Evolutionary conservation across 345 rosid genomes (phyloP).

Genomic region (Crucihimalaya himalaica): DNA sequence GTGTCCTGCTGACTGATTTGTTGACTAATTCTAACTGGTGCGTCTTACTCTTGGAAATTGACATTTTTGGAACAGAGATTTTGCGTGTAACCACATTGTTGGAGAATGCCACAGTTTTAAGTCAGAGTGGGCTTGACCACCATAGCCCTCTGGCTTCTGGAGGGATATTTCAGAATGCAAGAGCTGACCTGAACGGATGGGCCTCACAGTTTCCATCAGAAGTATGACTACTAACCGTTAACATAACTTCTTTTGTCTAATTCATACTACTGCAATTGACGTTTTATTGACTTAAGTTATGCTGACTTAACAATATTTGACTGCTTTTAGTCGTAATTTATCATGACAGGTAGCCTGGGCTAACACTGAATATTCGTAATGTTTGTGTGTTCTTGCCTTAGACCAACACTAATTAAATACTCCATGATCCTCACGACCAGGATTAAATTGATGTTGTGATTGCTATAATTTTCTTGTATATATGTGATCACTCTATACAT

Average conservation of each 20-base stretch:
- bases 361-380: constrained; percentile 38
- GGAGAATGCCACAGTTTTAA: constrained; percentile 99
- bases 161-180: constrained; percentile 92
- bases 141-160: constrained; percentile 90
- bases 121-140: constrained; percentile 97
- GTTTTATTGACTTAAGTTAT: constrained; percentile 52
- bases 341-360: constrained; percentile 52
- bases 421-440: background rate
- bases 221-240: constrained; percentile 98
- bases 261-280: constrained; percentile 51
- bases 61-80: constrained; percentile 98
- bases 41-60: constrained; percentile 95
- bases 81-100: constrained; percentile 97
- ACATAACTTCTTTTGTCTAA: constrained; percentile 85
- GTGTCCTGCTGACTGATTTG: constrained; percentile 65
- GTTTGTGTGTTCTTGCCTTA: constrained; percentile 15
- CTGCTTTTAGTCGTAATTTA: constrained; percentile 40
- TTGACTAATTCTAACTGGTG: constrained; percentile 85
- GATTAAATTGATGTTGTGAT: background rate
- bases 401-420: constrained; percentile 28
- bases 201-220: constrained; percentile 96
- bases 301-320: constrained; percentile 59
- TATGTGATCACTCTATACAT: background rate
- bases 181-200: constrained; percentile 93
- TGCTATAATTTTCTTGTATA: background rate